phyloP scores from a whole-genome alignment of 2,329 filamentous ascomycete species.

The Monilinia fructigena region DNA sequence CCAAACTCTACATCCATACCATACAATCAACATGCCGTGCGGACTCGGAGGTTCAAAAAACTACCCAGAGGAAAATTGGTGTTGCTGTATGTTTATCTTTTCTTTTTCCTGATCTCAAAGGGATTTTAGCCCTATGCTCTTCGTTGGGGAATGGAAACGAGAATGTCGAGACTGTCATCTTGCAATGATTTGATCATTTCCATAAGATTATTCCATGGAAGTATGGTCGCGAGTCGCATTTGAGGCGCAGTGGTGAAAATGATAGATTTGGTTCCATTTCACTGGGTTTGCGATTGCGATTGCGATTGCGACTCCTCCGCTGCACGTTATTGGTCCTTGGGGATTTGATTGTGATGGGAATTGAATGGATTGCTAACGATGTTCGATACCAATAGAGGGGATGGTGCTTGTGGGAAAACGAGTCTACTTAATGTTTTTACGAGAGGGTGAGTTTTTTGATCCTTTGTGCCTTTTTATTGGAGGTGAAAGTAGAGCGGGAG shows the following conservation, averaged over 20 bases:
- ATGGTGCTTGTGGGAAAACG: constrained; percentile 96
- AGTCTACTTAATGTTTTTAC: constrained; percentile 98
- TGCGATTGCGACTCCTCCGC: neutral
- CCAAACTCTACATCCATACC: neutral
- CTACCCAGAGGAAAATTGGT: constrained; percentile 74
- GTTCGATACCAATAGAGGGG: constrained; percentile 60
- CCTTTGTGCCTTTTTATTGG: neutral
- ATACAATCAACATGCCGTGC: constrained; percentile 36
- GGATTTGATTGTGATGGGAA: neutral
- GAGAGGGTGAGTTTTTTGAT: constrained; percentile 69
- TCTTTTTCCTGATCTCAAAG: neutral
- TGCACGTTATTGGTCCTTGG: too few species aligned
- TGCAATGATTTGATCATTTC: neutral
- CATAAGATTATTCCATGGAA: constrained; percentile 8
- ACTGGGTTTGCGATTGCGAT: neutral
- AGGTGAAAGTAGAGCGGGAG: constrained; percentile 6
- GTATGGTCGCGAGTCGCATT: constrained; percentile 1
- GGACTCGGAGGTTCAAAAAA: constrained; percentile 55
- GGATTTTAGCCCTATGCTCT: neutral
- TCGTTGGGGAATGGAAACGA: neutral
- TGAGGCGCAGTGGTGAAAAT: constrained; percentile 6
- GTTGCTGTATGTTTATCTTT: constrained; percentile 55
- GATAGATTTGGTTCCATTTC: neutral
- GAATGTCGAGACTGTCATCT: neutral
- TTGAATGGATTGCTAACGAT: constrained; percentile 28